phyloP scores from a whole-genome alignment of 345 rosid species.

The Geranium rotundifolium region DNA sequence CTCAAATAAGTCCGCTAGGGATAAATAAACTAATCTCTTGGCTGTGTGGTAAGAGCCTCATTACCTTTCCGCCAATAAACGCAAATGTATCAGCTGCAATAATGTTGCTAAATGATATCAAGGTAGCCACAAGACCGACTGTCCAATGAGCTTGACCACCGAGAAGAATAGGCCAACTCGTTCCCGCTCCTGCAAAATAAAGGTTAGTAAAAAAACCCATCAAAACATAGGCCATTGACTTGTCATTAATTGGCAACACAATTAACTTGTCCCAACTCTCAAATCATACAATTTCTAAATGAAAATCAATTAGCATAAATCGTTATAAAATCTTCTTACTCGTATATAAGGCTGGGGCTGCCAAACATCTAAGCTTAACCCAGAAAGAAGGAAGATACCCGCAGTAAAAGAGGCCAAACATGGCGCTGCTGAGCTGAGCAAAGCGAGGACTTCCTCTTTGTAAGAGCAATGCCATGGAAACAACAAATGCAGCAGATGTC shows the following conservation, averaged over 20 bases:
- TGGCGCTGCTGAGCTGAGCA: slow-evolving; percentile 79
- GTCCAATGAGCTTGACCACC: slow-evolving; percentile 95
- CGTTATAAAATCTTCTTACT: slow-evolving; percentile 32
- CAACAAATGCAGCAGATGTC: slow-evolving; percentile 71
- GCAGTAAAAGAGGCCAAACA: slow-evolving; percentile 83
- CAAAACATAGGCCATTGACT: too few species aligned
- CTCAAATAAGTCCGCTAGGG: too few species aligned
- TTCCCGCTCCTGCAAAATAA: slow-evolving; percentile 49
- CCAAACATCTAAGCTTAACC: slow-evolving; percentile 81
- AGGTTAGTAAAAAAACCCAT: slow-evolving; percentile 11
- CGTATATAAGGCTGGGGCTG: slow-evolving; percentile 72
- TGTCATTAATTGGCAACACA: too few species aligned
- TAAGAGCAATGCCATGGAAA: slow-evolving; percentile 69
- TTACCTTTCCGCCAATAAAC: slow-evolving; percentile 85
- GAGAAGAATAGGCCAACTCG: slow-evolving; percentile 60
- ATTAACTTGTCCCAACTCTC: neutral
- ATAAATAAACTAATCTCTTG: too few species aligned
- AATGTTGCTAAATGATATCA: slow-evolving; percentile 67
- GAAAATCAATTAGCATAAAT: neutral
- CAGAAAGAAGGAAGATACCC: slow-evolving; percentile 95
- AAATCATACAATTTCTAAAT: too few species aligned
- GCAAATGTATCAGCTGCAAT: slow-evolving; percentile 91
- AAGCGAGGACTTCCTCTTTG: slow-evolving; percentile 87
- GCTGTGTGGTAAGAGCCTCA: neutral
- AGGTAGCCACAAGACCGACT: slow-evolving; percentile 84